Conservation (phyloP, 2,329 filamentous ascomycete species). For the Metarhizium humberi region DNA sequence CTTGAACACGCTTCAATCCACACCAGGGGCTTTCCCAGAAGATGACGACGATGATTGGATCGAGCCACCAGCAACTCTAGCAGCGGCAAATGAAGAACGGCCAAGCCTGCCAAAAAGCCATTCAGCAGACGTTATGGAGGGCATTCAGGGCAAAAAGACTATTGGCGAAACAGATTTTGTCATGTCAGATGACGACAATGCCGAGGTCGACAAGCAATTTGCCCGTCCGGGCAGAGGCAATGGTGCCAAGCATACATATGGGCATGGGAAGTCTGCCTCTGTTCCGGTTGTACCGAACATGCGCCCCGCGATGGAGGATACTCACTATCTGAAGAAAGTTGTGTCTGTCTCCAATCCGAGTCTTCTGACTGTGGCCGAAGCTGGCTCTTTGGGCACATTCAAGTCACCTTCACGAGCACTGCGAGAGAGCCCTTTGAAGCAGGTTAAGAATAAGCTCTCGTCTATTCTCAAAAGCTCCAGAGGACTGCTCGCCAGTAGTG, state of each 20-base stretch:
- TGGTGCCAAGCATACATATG: constrained; percentile 8
- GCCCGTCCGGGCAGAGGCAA: not conserved
- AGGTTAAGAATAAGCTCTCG: constrained; percentile 86
- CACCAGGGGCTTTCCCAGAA: constrained; percentile 52
- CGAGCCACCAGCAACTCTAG: constrained; percentile 33
- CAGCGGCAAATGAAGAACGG: constrained; percentile 24
- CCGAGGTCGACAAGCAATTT: not conserved
- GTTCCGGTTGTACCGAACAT: constrained; percentile 41
- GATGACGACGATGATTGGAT: constrained; percentile 58
- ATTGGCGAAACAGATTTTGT: constrained; percentile 33
- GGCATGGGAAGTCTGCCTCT: constrained; percentile 53
- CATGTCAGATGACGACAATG: constrained; percentile 4
- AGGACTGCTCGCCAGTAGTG: constrained; percentile 73
- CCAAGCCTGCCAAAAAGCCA: constrained; percentile 50
- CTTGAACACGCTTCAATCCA: constrained; percentile 27
- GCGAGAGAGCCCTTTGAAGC: constrained; percentile 74
- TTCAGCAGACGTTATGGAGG: constrained; percentile 53
- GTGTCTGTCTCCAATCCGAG: constrained; percentile 50
- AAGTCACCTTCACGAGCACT: constrained; percentile 49
- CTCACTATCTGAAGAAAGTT: constrained; percentile 43
- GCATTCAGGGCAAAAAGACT: constrained; percentile 37
- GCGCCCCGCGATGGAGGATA: constrained; percentile 10
- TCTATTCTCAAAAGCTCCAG: constrained; percentile 85
- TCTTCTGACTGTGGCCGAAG: constrained; percentile 38
- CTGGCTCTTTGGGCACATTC: constrained; percentile 31